Base-by-base conservation (phyloP, 306 rosid species). In the Ochetophila trinervis region DNA sequence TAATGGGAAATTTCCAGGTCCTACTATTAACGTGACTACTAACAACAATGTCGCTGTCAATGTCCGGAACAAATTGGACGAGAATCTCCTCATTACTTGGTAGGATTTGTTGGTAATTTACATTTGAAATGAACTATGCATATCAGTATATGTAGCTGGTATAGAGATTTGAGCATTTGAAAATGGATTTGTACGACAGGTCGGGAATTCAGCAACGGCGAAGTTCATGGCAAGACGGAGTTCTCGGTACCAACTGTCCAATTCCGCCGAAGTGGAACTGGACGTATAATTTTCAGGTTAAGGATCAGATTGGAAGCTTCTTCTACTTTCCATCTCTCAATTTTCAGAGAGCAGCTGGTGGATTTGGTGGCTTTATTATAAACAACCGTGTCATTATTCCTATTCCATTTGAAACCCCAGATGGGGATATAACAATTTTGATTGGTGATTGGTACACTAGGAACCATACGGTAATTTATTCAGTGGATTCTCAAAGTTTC, bases 211-310 rank as follows among this genome's bases (percentile, higher is more conserved):
- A 92, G 68, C 96, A 89, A 52, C 50, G 96, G 69, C 81, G 96
- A 44, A 92, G 82, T 77, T 87, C 96, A 0, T 89, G 98, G 98
- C 93, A 89, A 57, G 98, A 92, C 74, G 98, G 96, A 65, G 88
- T 92, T 74, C 87, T 74, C 36, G 98, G 98, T 64, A 89, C 98
- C 23, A 92, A 89, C 51, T 92, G 98, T 47, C 98, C 98, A 4
- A 89, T 92, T 81, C 98, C 95, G 22, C 78, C 98, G n/a, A 89
- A 84, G 79, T 92, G 98, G 98, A 92, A 92, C 76, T 92, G 98
- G 98, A 92, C 98, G 47, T 92, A 87, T 72, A 80, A 87, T 54
- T 92, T 92, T 78, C 98, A 92, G 75, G 96, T 92, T 5, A 92
- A 92, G 81, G 98, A 92, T 79, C 98, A 92, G 72, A 78, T 92